Percentiles rank a stretch among this genome's conserved stretches.
These are phyloP conservation scores for Biscogniauxia marginata DNA, from an alignment of 2,329 filamentous ascomycete genomes.

Conservation along the genomic window DNA sequence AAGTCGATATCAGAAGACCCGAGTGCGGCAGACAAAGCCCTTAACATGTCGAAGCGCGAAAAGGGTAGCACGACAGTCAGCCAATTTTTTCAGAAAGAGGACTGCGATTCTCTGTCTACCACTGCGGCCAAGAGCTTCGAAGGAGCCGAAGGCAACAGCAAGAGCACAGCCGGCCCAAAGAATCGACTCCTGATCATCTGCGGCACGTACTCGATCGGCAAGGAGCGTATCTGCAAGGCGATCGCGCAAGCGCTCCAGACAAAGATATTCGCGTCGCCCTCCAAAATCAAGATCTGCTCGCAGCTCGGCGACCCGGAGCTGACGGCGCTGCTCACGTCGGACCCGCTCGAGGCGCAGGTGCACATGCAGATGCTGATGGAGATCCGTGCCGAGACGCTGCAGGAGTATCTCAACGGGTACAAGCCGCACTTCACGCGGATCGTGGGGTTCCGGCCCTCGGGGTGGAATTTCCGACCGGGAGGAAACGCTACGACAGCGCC, in stretches of 20 bases:
- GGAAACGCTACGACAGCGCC: background rate
- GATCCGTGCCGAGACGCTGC: constrained; percentile 84
- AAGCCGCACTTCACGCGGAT: constrained; percentile 81
- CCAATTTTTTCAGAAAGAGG: constrained; percentile 50
- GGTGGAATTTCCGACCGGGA: constrained; percentile 77
- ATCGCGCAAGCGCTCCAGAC: constrained; percentile 82
- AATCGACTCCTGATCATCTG: constrained; percentile 86
- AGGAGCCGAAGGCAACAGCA: constrained; percentile 28
- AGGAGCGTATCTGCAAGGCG: constrained; percentile 91
- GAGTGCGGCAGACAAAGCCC: constrained; percentile 45
- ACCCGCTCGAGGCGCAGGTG: constrained; percentile 85
- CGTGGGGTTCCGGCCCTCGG: constrained; percentile 87
- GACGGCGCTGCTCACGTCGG: constrained; percentile 69
- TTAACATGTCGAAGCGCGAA: constrained; percentile 44
- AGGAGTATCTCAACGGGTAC: constrained; percentile 81
- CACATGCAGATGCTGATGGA: constrained; percentile 98
- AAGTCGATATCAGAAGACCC: constrained; percentile 70
- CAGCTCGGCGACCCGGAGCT: constrained; percentile 87
- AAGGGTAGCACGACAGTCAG: constrained; percentile 46
- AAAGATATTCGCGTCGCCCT: constrained; percentile 84
- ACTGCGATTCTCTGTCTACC: constrained; percentile 18
- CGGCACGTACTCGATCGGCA: constrained; percentile 96
- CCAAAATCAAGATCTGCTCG: constrained; percentile 80
- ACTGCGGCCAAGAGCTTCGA: constrained; percentile 3
- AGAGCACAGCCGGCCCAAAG: constrained; percentile 28